phyloP scores from a whole-genome alignment of 306 rosid species.

The Trifolium dubium region DNA sequence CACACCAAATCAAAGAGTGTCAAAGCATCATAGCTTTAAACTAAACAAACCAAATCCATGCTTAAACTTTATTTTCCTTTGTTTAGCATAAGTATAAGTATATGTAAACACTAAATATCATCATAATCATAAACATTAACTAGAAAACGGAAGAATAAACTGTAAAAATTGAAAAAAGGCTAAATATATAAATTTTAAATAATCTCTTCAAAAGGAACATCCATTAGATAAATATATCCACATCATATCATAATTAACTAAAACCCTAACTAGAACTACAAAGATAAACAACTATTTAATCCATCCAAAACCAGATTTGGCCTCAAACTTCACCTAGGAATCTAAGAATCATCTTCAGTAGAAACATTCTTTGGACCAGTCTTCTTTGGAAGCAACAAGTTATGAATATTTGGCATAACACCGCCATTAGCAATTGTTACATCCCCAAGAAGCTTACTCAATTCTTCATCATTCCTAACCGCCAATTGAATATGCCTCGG shows the following conservation, averaged over 20 bases:
- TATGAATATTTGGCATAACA: constrained; percentile 97
- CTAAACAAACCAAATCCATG: too few species aligned
- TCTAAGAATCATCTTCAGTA: constrained; percentile 74
- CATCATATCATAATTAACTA: constrained; percentile 52
- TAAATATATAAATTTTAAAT: background rate
- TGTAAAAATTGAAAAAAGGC: too few species aligned
- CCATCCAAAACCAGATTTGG: background rate
- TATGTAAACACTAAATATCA: too few species aligned
- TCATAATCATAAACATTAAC: too few species aligned
- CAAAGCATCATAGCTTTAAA: too few species aligned
- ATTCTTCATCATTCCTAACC: constrained; percentile 82
- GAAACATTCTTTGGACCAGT: constrained; percentile 69
- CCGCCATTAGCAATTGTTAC: constrained; percentile 97
- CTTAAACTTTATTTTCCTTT: too few species aligned
- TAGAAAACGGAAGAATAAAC: too few species aligned
- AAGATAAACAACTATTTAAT: background rate
- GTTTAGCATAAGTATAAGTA: too few species aligned
- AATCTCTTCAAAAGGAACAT: background rate
- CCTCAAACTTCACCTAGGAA: background rate
- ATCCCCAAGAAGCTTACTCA: constrained; percentile 88
- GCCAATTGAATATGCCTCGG: constrained; percentile 90
- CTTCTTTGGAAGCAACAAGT: constrained; percentile 86
- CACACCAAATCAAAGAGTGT: too few species aligned
- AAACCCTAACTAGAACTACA: constrained; percentile 46
- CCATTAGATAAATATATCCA: constrained; percentile 47